Evolutionary conservation across 768 basidiomycete species (phyloP).

Genomic region (Fistulinella prunicolor): DNA sequence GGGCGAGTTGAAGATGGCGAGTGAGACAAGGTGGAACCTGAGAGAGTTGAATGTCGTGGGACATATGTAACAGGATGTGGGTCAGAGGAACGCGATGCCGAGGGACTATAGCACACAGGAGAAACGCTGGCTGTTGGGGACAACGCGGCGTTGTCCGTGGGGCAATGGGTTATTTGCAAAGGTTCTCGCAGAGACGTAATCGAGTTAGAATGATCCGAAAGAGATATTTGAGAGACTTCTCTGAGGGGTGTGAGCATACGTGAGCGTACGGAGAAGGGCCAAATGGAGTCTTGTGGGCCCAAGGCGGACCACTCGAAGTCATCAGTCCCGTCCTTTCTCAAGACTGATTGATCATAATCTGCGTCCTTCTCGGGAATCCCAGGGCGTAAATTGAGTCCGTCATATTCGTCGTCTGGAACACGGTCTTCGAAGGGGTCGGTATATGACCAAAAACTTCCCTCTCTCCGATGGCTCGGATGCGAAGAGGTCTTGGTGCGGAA

Average conservation of each 20-base stretch:
- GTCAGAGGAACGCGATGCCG: conserved; percentile 24
- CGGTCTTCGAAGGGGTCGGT: conserved; percentile 44
- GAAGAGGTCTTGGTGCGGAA: conserved; percentile 5
- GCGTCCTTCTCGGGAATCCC: conserved; percentile 17
- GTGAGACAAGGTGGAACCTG: conserved; percentile 40
- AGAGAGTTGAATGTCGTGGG: conserved; percentile 40
- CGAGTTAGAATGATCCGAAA: conserved; percentile 22
- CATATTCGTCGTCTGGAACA: conserved; percentile 18
- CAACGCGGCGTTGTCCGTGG: conserved; percentile 24
- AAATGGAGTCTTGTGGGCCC: conserved; percentile 9
- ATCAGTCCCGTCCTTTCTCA: conserved; percentile 10
- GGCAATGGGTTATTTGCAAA: conserved; percentile 26
- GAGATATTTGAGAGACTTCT: conserved; percentile 27
- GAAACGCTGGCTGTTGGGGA: conserved; percentile 11
- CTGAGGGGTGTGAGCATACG: conserved; percentile 33
- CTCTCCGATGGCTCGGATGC: conserved; percentile 10
- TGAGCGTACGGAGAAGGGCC: conserved; percentile 21
- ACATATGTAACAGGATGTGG: conserved; percentile 28
- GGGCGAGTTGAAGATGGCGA: conserved; percentile 56
- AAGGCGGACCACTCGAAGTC: conserved; percentile 15
- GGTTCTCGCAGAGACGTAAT: conserved; percentile 25
- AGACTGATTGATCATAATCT: conserved; percentile 15
- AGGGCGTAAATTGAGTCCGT: conserved; percentile 10
- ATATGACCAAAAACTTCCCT: conserved; percentile 35
- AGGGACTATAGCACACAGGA: conserved; percentile 22